Evolutionary conservation across 2,329 filamentous ascomycete genomes (phyloP), one percentile per base, ranked within the genome.

Genomic region (Zalaria obscura): DNA sequence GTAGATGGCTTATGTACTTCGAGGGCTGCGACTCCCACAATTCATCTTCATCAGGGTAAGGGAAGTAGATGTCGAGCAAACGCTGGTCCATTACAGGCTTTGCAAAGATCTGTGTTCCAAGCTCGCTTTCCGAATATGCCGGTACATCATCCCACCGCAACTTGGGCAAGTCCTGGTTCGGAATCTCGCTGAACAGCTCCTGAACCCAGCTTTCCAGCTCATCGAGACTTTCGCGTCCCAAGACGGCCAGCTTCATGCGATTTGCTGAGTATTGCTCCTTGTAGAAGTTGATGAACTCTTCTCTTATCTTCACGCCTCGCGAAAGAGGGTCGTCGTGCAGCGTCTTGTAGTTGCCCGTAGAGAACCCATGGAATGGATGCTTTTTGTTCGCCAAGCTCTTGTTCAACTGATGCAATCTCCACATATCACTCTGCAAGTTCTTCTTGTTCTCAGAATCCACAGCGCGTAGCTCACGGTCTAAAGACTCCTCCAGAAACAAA

Each of bases 381-480:
- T 80, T 76, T 3, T 83, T 80, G 59, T 89, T 94, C 2, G 86
- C 85, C n/a, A 91, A 66, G 3, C 81, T 81, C 65, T 93, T 93
- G 56, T 85, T 83, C 25, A 95, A 70, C 62, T 95, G 88, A 54
- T 89, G 78, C 48, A 93, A 65, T 10, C 88, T 77, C 86, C 88
- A 94, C 42, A 75, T 74, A 55, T 95, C 88, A 57, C 77, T 89
- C 63, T 95, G 88, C 38, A 95, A 67, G 52, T 95, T 95, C 73
- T 95, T 95, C 72, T 94, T 94, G 66, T 95, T 93, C 61, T 95
- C 88, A 4, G 87, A 94, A 56, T 95, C 87, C 18, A 95, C 88
- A 1, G 88, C 88, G 49, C 75, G 78, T 47, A 95, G 69, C 63
- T 95, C 88, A 39, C 88, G 76, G 52, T 95, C 88, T 38, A 95